phyloP scores from a whole-genome alignment of 805 yeast genomes.

The Candida golubevii region DNA sequence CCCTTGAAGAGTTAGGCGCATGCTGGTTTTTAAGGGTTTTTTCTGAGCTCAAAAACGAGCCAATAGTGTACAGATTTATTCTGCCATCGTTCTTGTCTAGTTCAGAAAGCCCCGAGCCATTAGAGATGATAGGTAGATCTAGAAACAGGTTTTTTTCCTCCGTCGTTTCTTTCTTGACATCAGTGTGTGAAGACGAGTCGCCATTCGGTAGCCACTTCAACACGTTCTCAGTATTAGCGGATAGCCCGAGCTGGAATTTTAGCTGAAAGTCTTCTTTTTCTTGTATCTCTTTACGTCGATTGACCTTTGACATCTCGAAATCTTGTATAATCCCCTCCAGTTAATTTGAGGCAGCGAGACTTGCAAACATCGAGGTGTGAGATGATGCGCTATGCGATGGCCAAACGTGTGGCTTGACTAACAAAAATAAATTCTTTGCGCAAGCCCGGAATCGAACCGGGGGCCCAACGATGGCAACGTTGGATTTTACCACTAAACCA shows the following conservation, averaged over 20 bases:
- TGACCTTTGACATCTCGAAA: conserved; percentile 18
- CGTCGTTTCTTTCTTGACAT: background rate
- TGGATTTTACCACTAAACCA: conserved; percentile 22
- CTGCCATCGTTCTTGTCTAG: conserved; percentile 11
- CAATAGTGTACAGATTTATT: conserved; percentile 15
- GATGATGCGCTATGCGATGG: background rate
- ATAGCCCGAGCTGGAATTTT: conserved; percentile 41
- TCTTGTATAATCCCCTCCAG: background rate
- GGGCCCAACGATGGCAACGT: conserved; percentile 21
- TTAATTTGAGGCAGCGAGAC: background rate
- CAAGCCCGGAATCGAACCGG: conserved; percentile 22
- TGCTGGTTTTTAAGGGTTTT: conserved; percentile 3
- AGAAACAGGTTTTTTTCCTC: conserved; percentile 19
- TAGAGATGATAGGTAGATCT: conserved; percentile 32
- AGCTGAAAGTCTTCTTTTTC: conserved; percentile 45
- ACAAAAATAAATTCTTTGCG: conserved; percentile 10
- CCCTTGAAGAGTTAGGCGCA: conserved; percentile 3
- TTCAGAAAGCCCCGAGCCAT: conserved; percentile 27
- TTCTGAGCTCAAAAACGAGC: conserved; percentile 24
- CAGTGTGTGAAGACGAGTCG: background rate
- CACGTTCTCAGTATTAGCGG: conserved; percentile 32
- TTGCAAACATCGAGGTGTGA: background rate
- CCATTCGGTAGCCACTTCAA: conserved; percentile 34
- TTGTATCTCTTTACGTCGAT: conserved; percentile 41
- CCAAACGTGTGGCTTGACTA: too few relatives aligned